Evolutionary conservation across 2,329 filamentous ascomycete genomes (phyloP), one percentile per base, ranked within the genome.

Genomic region (Fusarium miscanthi): DNA sequence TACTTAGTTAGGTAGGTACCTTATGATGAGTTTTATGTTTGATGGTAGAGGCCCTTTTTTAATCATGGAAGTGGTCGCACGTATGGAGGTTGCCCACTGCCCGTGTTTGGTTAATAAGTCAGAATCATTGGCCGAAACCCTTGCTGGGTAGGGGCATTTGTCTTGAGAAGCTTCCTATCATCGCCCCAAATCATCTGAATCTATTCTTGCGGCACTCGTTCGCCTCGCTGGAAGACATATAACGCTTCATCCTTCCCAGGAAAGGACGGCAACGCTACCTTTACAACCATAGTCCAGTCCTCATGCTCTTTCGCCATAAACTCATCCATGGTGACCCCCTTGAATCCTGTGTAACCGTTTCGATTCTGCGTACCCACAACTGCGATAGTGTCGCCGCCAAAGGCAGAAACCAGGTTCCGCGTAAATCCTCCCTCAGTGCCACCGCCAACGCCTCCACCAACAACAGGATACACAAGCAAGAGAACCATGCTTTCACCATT

Each of bases 191-290:
- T 19, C 30, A 40, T 51, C 58, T 31, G 12, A 10, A 38, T 52
- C 58, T 70, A 69, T 69, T 73, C 65, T 31, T 35, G 41, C 11
- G 79, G 79, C 25, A 80, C 83, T 66, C 82, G 79, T n/a, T 82
- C 76, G 21, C 85, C 84, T 59, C 85, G 79, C 74, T 87, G 85
- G 73, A 92, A 94, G 25, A 93, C 86, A 80, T 90, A 94, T 61
- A 94, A 77, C 1, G 90, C 92, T 81, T 94, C 92, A 75, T 94
- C 92, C 80, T 94, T 94, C 33, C 90, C 92, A 6, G 91, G 89
- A 81, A 94, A 94, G 79, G 91, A 93, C 27, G 92, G 92, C 77
- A 94, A 79, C 8, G 92, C 87, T 69, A 94, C 85, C 82, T 92
- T 90, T 19, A 88, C 85, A 5, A 88, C 84, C 79, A 88, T 87